A percentile compares a stretch with the other conserved stretches of the same genome.
These are phyloP conservation scores for Scutellaria barbata DNA, from an alignment of 257 asterid genomes.

Conservation along the genomic window DNA sequence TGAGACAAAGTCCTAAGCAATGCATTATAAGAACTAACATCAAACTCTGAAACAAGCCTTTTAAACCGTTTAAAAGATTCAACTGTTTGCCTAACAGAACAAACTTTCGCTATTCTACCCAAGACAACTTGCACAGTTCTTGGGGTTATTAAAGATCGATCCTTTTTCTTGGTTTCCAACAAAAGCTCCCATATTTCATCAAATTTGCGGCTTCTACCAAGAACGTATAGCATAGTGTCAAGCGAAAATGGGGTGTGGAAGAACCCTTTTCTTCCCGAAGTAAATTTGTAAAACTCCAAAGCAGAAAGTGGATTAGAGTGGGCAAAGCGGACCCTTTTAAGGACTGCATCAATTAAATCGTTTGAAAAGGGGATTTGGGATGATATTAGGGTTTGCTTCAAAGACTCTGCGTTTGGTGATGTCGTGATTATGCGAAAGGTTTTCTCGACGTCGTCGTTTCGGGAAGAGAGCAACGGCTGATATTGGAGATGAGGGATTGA, in stretches of 20 bases:
- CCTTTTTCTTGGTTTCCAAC: constrained; percentile 62
- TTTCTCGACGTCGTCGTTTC: constrained; percentile 53
- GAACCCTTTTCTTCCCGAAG: constrained; percentile 56
- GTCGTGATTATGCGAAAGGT: constrained; percentile 59
- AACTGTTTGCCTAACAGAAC: constrained; percentile 83
- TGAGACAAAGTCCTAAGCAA: constrained; percentile 81
- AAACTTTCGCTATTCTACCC: constrained; percentile 84
- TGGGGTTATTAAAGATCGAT: constrained; percentile 68
- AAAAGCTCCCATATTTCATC: constrained; percentile 71
- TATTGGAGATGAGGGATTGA: constrained; percentile 36
- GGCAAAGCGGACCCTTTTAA: constrained; percentile 83
- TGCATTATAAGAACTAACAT: constrained; percentile 68
- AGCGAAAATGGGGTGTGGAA: constrained; percentile 68
- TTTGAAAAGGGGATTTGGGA: constrained; percentile 60
- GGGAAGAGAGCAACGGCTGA: constrained; percentile 18
- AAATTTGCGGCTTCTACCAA: constrained; percentile 78
- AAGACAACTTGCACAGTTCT: constrained; percentile 81
- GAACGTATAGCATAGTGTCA: constrained; percentile 74
- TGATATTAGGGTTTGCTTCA: constrained; percentile 54
- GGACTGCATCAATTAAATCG: constrained; percentile 69
- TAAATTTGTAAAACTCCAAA: constrained; percentile 61
- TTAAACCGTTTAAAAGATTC: constrained; percentile 67
- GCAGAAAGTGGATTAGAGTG: constrained; percentile 82
- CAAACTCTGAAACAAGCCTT: constrained; percentile 63
- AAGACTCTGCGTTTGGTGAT: constrained; percentile 56